Evolutionary conservation across 345 rosid genomes (phyloP).

Genomic region (Psidium guajava): DNA sequence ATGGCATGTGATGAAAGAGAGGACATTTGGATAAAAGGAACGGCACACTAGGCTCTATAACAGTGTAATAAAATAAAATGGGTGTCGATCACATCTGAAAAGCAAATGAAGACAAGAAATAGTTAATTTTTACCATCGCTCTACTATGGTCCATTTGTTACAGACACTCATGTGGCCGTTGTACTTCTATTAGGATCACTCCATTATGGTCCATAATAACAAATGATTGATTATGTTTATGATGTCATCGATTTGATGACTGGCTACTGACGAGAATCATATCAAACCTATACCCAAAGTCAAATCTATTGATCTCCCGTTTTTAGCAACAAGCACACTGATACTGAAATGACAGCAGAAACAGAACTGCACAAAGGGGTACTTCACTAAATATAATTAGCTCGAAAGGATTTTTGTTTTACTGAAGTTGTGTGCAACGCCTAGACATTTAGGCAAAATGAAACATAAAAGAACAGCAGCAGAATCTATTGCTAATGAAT

Average conservation of each 20-base stretch:
- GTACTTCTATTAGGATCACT: not conserved
- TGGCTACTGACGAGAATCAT: not conserved
- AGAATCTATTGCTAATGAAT: slow-evolving; percentile 1
- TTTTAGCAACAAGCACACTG: not conserved
- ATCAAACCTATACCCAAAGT: not conserved
- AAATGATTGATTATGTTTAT: not conserved
- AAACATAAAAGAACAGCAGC: not conserved
- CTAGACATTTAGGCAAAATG: not conserved
- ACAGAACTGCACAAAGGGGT: not conserved
- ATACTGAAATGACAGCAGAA: not conserved
- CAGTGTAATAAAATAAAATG: not conserved
- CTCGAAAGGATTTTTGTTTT: not conserved
- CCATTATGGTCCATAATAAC: not conserved
- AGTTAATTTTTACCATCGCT: not conserved
- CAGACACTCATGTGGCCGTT: not conserved
- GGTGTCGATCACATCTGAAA: not conserved
- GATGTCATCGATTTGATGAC: not conserved
- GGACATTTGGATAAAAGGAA: not conserved
- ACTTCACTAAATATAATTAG: not conserved
- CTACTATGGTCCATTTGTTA: not conserved
- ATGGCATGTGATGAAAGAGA: slow-evolving; percentile 54
- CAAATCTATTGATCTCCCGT: not conserved
- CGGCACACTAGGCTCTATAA: not conserved
- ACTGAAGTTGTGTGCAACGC: not conserved
- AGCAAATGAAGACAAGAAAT: not conserved